Evolutionary conservation across 2,329 filamentous ascomycete genomes (phyloP).

Genomic region (Zelopaecilomyces penicillatus): DNA sequence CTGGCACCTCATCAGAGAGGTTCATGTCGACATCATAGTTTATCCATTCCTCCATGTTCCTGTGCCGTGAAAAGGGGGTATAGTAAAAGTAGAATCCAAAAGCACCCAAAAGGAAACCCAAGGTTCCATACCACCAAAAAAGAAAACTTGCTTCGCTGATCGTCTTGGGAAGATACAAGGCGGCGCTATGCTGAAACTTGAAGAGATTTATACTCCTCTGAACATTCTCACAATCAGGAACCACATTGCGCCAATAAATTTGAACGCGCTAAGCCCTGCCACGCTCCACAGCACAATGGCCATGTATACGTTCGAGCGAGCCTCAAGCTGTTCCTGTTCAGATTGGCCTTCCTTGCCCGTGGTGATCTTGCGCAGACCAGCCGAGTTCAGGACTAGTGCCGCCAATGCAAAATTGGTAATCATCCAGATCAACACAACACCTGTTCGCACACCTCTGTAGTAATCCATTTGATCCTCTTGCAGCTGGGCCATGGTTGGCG

Average conservation of each 20-base stretch:
- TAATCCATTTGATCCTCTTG: slow-evolving; percentile 93
- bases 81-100: no score
- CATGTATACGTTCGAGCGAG: slow-evolving; percentile 74
- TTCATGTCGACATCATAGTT: no score
- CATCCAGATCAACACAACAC: slow-evolving; percentile 93
- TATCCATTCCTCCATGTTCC: no score
- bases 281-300: slow-evolving; percentile 83
- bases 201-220: slow-evolving; percentile 48
- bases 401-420: slow-evolving; percentile 86
- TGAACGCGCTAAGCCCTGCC: slow-evolving; percentile 72
- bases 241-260: slow-evolving; percentile 83
- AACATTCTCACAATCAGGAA: slow-evolving; percentile 88
- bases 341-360: slow-evolving; percentile 28
- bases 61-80: no score
- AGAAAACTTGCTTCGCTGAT: background rate
- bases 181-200: background rate
- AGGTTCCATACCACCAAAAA: no score
- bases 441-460: slow-evolving; percentile 89
- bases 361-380: slow-evolving; percentile 64
- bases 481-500: slow-evolving; percentile 43
- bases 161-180: background rate
- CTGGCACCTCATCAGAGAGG: no score
- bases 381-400: slow-evolving; percentile 78
- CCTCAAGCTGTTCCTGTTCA: slow-evolving; percentile 34
- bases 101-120: no score